Percentiles rank a stretch among this genome's conserved stretches.
Conservation (phyloP, 2,329 filamentous ascomycete genomes). For the Zasmidium citrigriseum region DNA sequence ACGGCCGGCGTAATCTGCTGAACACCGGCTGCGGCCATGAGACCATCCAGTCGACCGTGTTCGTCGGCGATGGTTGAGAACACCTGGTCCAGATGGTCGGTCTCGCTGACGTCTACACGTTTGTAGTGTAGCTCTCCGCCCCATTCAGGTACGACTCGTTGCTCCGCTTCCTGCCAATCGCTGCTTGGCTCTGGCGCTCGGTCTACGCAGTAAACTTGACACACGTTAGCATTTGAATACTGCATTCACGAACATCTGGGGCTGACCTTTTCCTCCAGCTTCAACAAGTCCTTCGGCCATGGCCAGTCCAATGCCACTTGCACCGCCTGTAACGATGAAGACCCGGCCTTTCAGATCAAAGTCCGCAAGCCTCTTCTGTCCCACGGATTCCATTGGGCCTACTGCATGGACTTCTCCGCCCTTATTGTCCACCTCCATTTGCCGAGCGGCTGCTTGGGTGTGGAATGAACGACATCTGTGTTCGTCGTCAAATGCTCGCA, state of each 20-base stretch:
- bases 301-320: conserved; percentile 29
- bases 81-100: conserved; percentile 25
- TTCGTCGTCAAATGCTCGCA: too few relatives aligned
- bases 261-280: conserved; percentile 48
- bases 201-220: conserved; percentile 52
- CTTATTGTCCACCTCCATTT: too few relatives aligned
- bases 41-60: conserved; percentile 31
- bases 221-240: background rate
- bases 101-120: conserved; percentile 49
- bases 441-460: too few relatives aligned
- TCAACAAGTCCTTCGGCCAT: conserved; percentile 51
- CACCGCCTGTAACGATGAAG: conserved; percentile 28
- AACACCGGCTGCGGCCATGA: conserved; percentile 35
- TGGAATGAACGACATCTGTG: too few relatives aligned
- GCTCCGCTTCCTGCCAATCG: conserved; percentile 38
- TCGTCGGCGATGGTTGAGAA: conserved; percentile 30
- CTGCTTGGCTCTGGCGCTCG: conserved; percentile 43
- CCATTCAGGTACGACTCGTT: too few relatives aligned
- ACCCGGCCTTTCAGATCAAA: conserved; percentile 20
- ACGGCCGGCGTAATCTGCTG: conserved; percentile 31
- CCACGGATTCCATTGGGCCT: too few relatives aligned
- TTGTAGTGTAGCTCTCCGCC: conserved; percentile 46
- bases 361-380: too few relatives aligned
- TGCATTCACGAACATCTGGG: too few relatives aligned
- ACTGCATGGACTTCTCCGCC: too few relatives aligned